Evolutionary conservation across 352 stramenopile genomes (phyloP), one percentile per base, ranked within the genome.

Genomic region (Proteromonas lacertae): DNA sequence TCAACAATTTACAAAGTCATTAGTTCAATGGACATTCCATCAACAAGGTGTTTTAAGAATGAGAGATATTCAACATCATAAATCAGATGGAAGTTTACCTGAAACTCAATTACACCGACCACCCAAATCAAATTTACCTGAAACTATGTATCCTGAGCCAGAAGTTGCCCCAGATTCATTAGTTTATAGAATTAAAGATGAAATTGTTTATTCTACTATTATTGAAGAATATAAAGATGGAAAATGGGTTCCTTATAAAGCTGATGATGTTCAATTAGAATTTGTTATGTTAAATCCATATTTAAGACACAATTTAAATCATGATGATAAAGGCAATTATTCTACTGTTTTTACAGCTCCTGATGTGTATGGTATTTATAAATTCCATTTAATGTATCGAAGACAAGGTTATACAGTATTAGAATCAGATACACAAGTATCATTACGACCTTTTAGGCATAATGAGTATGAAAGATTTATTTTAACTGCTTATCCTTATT

Each of bases 401-500:
- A 64, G 73, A 32, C 44, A 69, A 12, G 73, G 69, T 2, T 57
- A 79, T 41, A 74, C 66, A 20, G 69, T 69, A 33, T 52, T 87
- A 24, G 60, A 71, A 48, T 64, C 64, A 40, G 70, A 64, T 28
- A 79, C 54, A 42, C 68, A 88, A 48, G 71, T 90, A 23, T 77
- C 61, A 19, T 56, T 90, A 23, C 68, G 73, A 9, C 73, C 71
- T 29, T 90, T 70, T 61, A 84, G 82, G 55, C 73, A 90, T 56
- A 71, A 86, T 55, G 73, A 90, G 53, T 87, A 84, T 57, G 69
- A 84, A 50, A 62, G 73, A 38, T 90, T 86, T 55, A 81, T 90
- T 38, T 56, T 66, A 1, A 63, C 60, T 4, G 73, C 73, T 19
- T 86, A 69, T 48, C 73, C 71, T 28, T 89, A 90, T 59, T 90